Conservation (phyloP, 139 green algal species). For the Chlamydomonas schloesseri region DNA sequence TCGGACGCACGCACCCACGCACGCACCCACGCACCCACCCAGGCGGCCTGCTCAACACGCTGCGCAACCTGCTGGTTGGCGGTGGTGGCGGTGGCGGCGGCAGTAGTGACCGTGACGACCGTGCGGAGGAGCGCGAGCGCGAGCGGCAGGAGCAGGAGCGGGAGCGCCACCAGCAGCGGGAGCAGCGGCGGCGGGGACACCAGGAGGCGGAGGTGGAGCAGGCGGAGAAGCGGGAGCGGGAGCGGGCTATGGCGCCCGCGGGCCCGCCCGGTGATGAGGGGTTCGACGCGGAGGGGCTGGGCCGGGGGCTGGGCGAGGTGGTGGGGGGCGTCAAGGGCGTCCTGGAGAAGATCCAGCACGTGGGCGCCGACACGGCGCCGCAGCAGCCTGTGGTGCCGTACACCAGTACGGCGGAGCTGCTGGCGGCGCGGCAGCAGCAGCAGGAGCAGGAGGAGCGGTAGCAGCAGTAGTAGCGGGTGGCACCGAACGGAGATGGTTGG, state of each 20-base stretch:
- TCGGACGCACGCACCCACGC: too few species aligned
- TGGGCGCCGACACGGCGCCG: neutral
- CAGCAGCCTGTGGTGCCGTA: slow-evolving; percentile 9
- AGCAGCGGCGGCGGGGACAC: neutral
- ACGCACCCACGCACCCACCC: neutral
- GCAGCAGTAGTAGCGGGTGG: too few species aligned
- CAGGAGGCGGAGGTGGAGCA: neutral
- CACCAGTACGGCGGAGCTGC: slow-evolving; percentile 35
- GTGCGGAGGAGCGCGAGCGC: neutral
- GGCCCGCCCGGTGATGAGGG: neutral
- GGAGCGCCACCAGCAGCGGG: neutral
- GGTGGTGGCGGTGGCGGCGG: neutral
- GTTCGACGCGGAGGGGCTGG: neutral
- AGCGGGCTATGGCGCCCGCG: neutral
- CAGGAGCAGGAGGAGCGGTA: neutral
- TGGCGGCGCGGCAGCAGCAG: slow-evolving; percentile 8
- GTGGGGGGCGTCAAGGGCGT: neutral
- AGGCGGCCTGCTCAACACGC: neutral
- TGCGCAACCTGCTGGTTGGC: neutral
- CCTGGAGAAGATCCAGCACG: neutral
- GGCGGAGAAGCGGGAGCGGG: too few species aligned
- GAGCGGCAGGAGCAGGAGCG: neutral
- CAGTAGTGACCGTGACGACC: neutral
- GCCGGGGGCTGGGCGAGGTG: neutral
- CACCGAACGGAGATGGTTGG: too few species aligned